Evolutionary conservation across 306 rosid species (phyloP), one percentile per base, ranked within the genome.

Genomic region (Vicia sativa): DNA sequence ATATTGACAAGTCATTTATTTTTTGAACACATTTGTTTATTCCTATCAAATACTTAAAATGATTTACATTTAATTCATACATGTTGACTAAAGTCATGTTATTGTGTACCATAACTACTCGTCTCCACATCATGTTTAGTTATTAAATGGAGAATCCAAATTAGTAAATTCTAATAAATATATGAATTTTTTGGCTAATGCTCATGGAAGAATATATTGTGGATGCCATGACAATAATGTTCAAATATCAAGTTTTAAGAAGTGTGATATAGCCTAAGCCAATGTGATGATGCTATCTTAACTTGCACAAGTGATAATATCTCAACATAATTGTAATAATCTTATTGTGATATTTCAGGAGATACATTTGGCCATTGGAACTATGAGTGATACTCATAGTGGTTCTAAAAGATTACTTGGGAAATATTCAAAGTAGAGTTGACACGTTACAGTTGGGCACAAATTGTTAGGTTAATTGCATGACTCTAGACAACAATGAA

Each of bases 171-270:
- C 88, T 25, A 77, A 71, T 72, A 92, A 90, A 81, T 68, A 83
- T 46, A 95, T 86, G 60, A 93, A 80, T 86, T 86, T 87, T 77
- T 82, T 93, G 86, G 80, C 85, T 79, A 86, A 86, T 62, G 78
- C 64, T 34, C 54, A 58, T 0, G 90, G 88, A 38, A 90, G 74
- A 79, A 75, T 93, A 18, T 90, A 80, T 66, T 93, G 98, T 49
- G 96, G 96, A 79, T 90, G 98, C 80, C 90, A 88, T 10, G 98
- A 93, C 55, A 83, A 72, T 52, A 88, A 89, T 68, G 81, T 93
- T 81, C 97, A 92, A 89, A 96, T 89, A 85, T 62, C 63, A 15
- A 57, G 21, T 10, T 43, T 72, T 66, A 13, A 37, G 25, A 60
- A 46, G 58, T 73, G 19, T 46, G 54, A 49, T 9, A 13, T 45